These are phyloP conservation scores for Tranzscheliella williamsii DNA, from an alignment of 1,284 basidiomycete species.

Conservation along the genomic window DNA sequence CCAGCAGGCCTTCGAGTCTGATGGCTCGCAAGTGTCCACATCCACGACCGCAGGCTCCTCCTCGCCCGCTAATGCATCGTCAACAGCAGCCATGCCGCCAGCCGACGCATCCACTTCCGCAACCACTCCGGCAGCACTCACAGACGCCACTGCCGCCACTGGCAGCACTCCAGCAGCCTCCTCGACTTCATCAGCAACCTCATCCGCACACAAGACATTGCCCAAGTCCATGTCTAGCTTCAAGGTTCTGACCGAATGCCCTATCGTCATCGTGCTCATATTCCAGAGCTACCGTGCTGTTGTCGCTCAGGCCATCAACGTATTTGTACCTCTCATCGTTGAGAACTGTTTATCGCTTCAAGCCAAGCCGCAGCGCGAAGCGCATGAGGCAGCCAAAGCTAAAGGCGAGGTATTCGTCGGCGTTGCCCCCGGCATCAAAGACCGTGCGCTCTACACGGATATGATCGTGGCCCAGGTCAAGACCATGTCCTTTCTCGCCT, in stretches of 20 bases:
- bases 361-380: constrained; percentile 82
- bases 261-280: constrained; percentile 88
- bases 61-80: constrained; percentile 3
- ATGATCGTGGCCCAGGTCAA: constrained; percentile 89
- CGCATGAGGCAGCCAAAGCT: constrained; percentile 78
- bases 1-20: constrained; percentile 70
- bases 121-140: constrained; percentile 3
- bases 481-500: constrained; percentile 84
- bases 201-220: constrained; percentile 38
- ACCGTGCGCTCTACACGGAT: constrained; percentile 79
- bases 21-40: constrained; percentile 25
- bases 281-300: constrained; percentile 78
- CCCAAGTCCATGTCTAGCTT: constrained; percentile 69
- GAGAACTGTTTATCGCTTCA: constrained; percentile 61
- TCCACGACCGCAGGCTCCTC: neutral
- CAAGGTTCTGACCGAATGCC: constrained; percentile 93
- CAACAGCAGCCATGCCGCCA: constrained; percentile 2
- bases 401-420: constrained; percentile 81
- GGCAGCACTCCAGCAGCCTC: neutral
- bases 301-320: constrained; percentile 71
- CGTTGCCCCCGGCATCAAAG: constrained; percentile 71
- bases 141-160: constrained; percentile 16
- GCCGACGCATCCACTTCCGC: constrained; percentile 3
- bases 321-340: constrained; percentile 68
- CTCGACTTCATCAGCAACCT: neutral